Evolutionary conservation across 441 rosid genomes (phyloP).

Genomic region (Flueggea neowawraea): DNA sequence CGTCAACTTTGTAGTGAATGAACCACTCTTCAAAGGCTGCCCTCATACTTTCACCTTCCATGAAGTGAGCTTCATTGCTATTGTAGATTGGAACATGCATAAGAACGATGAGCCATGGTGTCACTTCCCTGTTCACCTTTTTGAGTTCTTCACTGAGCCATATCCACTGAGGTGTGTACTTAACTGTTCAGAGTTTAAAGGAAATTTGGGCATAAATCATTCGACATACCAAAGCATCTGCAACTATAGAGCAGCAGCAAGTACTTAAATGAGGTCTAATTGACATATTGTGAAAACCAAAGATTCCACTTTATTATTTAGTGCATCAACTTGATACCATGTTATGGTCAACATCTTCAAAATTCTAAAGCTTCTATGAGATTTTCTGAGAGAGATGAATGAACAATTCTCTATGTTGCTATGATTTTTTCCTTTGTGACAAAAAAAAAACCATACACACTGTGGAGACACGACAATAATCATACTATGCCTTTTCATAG

Average conservation of each 20-base stretch:
- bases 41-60: conserved; percentile 57
- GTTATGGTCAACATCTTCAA: not conserved
- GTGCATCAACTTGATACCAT: not conserved
- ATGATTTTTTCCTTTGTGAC: too few relatives aligned
- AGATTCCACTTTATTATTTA: too few relatives aligned
- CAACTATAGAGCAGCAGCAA: too few relatives aligned
- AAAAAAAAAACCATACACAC: too few relatives aligned
- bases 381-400: too few relatives aligned
- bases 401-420: too few relatives aligned
- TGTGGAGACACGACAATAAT: too few relatives aligned
- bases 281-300: too few relatives aligned
- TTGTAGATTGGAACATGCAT: conserved; percentile 46
- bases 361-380: too few relatives aligned
- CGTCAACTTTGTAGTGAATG: conserved; percentile 32
- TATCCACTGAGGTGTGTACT: conserved; percentile 44
- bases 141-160: conserved; percentile 41
- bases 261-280: too few relatives aligned
- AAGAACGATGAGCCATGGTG: conserved; percentile 53
- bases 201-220: not conserved
- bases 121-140: conserved; percentile 43
- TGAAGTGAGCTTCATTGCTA: conserved; percentile 40
- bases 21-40: conserved; percentile 41
- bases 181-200: conserved; percentile 30
- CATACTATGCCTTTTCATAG: too few relatives aligned
- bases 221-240: not conserved